Evolutionary conservation across 768 basidiomycete genomes (phyloP).

Genomic region (Russula ochroleuca): DNA sequence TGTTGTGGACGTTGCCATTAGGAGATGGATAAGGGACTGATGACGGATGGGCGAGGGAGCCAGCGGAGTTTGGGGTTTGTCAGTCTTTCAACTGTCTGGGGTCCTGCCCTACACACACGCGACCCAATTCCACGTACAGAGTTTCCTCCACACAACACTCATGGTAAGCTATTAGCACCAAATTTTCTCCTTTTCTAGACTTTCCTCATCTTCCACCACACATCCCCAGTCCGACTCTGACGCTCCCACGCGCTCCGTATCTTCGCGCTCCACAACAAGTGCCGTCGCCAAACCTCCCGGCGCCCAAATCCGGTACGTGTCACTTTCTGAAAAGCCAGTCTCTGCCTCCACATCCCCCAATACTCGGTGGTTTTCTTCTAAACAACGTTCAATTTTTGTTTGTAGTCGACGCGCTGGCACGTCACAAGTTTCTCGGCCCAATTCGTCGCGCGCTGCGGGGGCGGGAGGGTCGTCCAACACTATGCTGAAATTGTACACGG

Average conservation of each 20-base stretch:
- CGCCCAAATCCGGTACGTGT: slow-evolving; percentile 71
- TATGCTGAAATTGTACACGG: slow-evolving; percentile 98
- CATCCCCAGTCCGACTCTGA: slow-evolving; percentile 73
- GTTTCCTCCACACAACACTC: not conserved
- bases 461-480: slow-evolving; percentile 97
- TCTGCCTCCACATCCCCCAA: not conserved
- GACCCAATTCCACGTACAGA: not conserved
- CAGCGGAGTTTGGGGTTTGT: not conserved
- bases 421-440: slow-evolving; percentile 64
- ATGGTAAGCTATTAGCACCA: slow-evolving; percentile 11
- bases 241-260: slow-evolving; percentile 46
- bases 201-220: not conserved
- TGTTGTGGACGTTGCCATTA: slow-evolving; percentile 47
- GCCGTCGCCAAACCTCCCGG: slow-evolving; percentile 70
- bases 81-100: not conserved
- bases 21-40: not conserved
- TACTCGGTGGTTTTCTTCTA: not conserved
- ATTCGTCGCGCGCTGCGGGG: slow-evolving; percentile 85
- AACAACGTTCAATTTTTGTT: too few species aligned
- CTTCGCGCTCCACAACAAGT: slow-evolving; percentile 38
- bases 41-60: not conserved
- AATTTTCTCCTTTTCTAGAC: not conserved
- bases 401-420: slow-evolving; percentile 69
- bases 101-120: not conserved
- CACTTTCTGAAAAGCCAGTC: not conserved